These are phyloP conservation scores for Eimeria falciformis DNA, from an alignment of 169 alveolate species.

Conservation along the genomic window DNA sequence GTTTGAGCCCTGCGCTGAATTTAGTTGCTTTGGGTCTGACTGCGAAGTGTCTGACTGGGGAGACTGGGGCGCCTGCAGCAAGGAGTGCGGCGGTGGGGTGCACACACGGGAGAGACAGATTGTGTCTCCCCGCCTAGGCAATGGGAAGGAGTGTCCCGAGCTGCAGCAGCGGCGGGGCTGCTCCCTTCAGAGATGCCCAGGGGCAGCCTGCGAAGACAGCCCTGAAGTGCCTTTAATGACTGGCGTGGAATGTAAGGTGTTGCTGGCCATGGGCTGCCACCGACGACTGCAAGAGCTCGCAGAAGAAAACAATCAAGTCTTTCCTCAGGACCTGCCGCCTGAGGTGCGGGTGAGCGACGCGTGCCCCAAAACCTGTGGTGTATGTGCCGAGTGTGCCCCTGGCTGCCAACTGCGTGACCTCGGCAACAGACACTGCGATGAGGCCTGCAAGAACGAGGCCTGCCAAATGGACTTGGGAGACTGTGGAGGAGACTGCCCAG, in stretches of 20 bases:
- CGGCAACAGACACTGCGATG: conserved; percentile 83
- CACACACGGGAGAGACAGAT: conserved; percentile 79
- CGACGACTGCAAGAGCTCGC: conserved; percentile 79
- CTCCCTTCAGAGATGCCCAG: conserved; percentile 75
- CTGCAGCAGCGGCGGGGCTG: conserved; percentile 72
- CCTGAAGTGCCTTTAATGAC: conserved; percentile 79
- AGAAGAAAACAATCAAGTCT: conserved; percentile 77
- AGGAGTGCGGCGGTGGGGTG: conserved; percentile 84
- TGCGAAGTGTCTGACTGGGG: conserved; percentile 84
- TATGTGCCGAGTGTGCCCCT: conserved; percentile 84
- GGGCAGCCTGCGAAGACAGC: conserved; percentile 81
- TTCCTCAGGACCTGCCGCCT: conserved; percentile 82
- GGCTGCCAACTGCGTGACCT: conserved; percentile 84
- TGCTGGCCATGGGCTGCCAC: conserved; percentile 83
- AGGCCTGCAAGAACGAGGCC: conserved; percentile 82
- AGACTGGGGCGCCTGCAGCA: conserved; percentile 77
- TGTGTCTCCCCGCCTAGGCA: conserved; percentile 58
- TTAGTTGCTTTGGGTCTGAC: conserved; percentile 76
- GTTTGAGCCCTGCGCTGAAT: conserved; percentile 77
- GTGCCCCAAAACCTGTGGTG: conserved; percentile 83
- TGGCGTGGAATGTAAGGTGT: conserved; percentile 81
- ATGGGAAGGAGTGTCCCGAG: conserved; percentile 65
- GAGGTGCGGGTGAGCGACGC: conserved; percentile 84
- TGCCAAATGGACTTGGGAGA: conserved; percentile 84
- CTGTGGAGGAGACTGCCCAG: conserved; percentile 82